These are phyloP conservation scores for Klebsormidium nitens DNA, from an alignment of 139 green algal species.

Conservation along the genomic window DNA sequence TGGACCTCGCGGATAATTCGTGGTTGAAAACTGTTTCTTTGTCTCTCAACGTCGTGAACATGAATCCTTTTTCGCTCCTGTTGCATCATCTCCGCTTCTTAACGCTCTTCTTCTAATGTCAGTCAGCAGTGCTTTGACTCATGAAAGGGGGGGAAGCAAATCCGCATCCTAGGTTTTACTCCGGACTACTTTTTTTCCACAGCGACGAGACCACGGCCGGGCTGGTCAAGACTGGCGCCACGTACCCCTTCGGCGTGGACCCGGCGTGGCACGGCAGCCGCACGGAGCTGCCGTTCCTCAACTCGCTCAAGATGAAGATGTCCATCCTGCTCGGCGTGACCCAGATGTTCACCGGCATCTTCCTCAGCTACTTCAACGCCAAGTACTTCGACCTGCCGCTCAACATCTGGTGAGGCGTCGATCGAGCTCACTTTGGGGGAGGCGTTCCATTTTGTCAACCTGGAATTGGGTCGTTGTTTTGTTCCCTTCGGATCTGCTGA, in stretches of 20 bases:
- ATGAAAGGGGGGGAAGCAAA: too few relatives aligned
- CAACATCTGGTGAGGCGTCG: conserved; percentile 57
- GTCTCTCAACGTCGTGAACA: too few relatives aligned
- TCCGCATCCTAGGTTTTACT: too few relatives aligned
- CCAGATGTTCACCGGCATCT: conserved; percentile 96
- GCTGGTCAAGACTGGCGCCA: conserved; percentile 31
- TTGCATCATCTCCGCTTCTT: too few relatives aligned
- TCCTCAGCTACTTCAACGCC: conserved; percentile 90
- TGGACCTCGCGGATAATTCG: too few relatives aligned
- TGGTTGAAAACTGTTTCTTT: too few relatives aligned
- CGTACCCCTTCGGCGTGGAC: conserved; percentile 90
- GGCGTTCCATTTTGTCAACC: neutral
- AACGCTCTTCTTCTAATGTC: too few relatives aligned
- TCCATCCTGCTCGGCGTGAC: conserved; percentile 80
- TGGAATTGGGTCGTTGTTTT: neutral
- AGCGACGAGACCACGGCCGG: conserved; percentile 45
- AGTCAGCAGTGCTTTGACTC: too few relatives aligned
- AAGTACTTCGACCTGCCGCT: conserved; percentile 76
- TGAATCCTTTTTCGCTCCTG: too few relatives aligned
- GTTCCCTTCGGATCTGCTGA: neutral
- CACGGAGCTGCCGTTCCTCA: conserved; percentile 92
- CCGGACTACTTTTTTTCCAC: too few relatives aligned
- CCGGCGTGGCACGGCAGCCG: conserved; percentile 91
- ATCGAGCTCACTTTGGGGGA: neutral
- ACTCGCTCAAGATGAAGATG: conserved; percentile 99